Conservation (phyloP, 2,329 filamentous ascomycete species). For the Ascosphaera apis region DNA sequence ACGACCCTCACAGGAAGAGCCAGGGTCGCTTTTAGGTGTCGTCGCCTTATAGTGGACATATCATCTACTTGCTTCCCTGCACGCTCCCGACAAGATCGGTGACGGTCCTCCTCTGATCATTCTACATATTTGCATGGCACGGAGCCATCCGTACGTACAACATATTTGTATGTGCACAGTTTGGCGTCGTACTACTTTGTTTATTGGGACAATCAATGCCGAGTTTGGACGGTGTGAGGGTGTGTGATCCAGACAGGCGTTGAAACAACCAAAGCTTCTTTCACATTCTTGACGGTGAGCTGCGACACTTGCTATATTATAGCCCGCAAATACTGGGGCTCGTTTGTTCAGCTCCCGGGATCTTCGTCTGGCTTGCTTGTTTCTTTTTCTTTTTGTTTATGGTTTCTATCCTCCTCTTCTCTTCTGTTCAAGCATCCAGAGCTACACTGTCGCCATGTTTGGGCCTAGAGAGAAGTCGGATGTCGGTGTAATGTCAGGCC, state of each 20-base stretch:
- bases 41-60: no score
- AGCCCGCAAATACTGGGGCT: no score
- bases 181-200: not conserved
- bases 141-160: no score
- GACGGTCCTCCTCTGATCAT: no score
- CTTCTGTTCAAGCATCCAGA: not conserved
- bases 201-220: not conserved
- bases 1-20: no score
- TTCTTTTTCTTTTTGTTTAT: not conserved
- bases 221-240: not conserved
- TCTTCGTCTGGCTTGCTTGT: not conserved
- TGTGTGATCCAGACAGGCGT: not conserved
- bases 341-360: not conserved
- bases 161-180: not conserved
- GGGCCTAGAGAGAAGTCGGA: not conserved
- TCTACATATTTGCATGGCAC: no score
- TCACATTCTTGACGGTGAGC: not conserved
- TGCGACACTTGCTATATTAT: not conserved
- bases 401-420: not conserved
- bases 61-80: no score
- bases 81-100: no score
- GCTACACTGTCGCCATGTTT: not conserved
- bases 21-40: no score
- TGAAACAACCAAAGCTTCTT: not conserved
- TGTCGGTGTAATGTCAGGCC: constrained; percentile 10